Evolutionary conservation across 768 basidiomycete species (phyloP), one percentile per base, ranked within the genome.

Genomic region (Calocera cornea): DNA sequence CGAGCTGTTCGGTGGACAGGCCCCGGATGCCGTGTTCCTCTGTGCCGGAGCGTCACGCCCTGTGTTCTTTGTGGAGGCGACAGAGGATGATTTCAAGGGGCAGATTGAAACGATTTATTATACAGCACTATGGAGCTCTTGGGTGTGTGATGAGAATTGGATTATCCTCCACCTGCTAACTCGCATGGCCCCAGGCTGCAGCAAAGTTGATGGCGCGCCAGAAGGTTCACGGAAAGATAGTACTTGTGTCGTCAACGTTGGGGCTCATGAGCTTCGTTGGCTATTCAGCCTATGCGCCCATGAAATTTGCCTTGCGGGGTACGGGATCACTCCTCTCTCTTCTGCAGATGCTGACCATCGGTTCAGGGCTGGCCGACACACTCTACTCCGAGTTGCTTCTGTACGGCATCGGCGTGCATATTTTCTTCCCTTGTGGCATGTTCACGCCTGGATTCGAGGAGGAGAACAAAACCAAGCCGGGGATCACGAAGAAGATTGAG

Each of bases 251-350:
- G 0, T 92, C 89, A 0, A 84, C 86, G 3, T 76, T 93, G 12
- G 89, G 86, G 0, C 86, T 86, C 72, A 86, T 92, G 79, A 82
- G 84, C 1, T 83, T 93, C 66, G 77, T 89, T 1, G 93, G 94
- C 0, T 95, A 86, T 71, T 80, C 87, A 1, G 83, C 85, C 0
- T 95, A 95, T 75, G 79, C 89, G 0, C 90, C 92, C 0, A 87
- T 85, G 11, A 95, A 95, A 74, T 88, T 89, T 71, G 94, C 94
- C 8, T 74, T 95, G 5, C 79, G 91, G 77, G 92, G 92, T 92
- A 70, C 47, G 77, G 69, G 19, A n/a, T 27, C n/a, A 31, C 41
- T n/a, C 19, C 3, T 19, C 2, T 22, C 11, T n/a, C 16, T 38
- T 63, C 34, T 1, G 16, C 1, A 40, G 34, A 67, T 5, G 50